A percentile compares a stretch with the other conserved stretches of the same genome.
Evolutionary conservation across 192 early-diverging fungal genomes (phyloP).

Genomic region (Coemansia sp.): DNA sequence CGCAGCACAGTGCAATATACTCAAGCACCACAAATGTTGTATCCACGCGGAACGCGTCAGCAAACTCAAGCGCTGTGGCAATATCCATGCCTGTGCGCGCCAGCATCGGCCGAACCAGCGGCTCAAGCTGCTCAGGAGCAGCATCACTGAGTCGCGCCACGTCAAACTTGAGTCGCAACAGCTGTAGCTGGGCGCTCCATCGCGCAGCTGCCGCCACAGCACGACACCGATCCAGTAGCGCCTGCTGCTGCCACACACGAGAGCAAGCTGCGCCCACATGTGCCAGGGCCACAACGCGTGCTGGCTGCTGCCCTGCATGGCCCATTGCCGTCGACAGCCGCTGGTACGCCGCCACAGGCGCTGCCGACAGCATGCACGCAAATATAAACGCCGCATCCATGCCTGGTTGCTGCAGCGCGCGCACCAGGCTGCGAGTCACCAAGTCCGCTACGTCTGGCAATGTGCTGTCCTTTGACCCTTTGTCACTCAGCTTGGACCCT

Average conservation of each 20-base stretch:
- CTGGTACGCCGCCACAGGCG: slow-evolving; percentile 32
- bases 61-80: slow-evolving; percentile 64
- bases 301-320: slow-evolving; percentile 34
- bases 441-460: slow-evolving; percentile 9
- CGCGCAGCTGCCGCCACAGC: slow-evolving; percentile 60
- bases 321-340: slow-evolving; percentile 45
- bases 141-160: slow-evolving; percentile 53
- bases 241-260: slow-evolving; percentile 65
- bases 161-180: slow-evolving; percentile 65
- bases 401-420: slow-evolving; percentile 45
- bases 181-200: slow-evolving; percentile 67
- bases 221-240: slow-evolving; percentile 61
- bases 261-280: slow-evolving; percentile 60
- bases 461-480: background rate
- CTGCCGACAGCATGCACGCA: slow-evolving; percentile 34
- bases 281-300: slow-evolving; percentile 51
- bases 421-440: slow-evolving; percentile 22
- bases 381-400: slow-evolving; percentile 42
- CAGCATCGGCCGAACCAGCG: slow-evolving; percentile 60
- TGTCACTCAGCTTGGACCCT: background rate
- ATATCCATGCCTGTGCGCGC: slow-evolving; percentile 63
- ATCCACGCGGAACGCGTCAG: slow-evolving; percentile 57
- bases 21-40: slow-evolving; percentile 45
- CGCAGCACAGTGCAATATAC: slow-evolving; percentile 49
- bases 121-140: slow-evolving; percentile 54